A percentile compares a stretch with the other conserved stretches of the same genome.
phyloP scores from a whole-genome alignment of 2,329 filamentous ascomycete species.

The Colletotrichum sp. region DNA sequence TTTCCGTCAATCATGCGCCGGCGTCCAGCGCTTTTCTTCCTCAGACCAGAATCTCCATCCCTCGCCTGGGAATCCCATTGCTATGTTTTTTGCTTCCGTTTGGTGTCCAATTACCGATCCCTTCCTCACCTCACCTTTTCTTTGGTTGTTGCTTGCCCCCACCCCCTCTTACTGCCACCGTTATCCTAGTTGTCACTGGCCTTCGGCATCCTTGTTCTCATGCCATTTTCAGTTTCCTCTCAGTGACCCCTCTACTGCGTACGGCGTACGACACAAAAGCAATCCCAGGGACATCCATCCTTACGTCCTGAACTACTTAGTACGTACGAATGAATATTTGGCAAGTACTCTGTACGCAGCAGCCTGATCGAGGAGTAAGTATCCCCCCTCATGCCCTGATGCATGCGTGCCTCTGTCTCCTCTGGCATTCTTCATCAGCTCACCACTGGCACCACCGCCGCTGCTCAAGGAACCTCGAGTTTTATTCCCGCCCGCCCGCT shows the following conservation, averaged over 20 bases:
- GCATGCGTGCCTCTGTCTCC: background rate
- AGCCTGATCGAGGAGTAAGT: background rate
- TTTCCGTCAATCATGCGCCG: slow-evolving; percentile 14
- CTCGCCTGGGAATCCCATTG: slow-evolving; percentile 5
- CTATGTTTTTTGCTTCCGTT: background rate
- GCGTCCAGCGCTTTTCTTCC: background rate
- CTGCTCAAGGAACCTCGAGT: background rate
- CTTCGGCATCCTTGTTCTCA: background rate
- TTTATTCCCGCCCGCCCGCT: background rate
- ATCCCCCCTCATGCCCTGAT: background rate
- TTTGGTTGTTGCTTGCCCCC: background rate
- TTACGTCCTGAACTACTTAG: background rate
- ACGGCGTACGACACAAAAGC: background rate
- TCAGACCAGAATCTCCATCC: background rate
- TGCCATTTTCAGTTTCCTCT: background rate
- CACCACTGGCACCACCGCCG: background rate
- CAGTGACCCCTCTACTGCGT: background rate
- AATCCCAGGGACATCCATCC: background rate
- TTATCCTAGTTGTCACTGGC: background rate
- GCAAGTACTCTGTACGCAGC: background rate
- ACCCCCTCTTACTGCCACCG: background rate
- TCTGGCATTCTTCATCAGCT: background rate
- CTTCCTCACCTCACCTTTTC: background rate
- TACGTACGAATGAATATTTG: background rate
- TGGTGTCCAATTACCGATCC: background rate